Percentiles rank a stretch among this genome's conserved stretches.
These are phyloP conservation scores for Cytospora leucostoma DNA, from an alignment of 2,329 filamentous ascomycete genomes.

Conservation along the genomic window DNA sequence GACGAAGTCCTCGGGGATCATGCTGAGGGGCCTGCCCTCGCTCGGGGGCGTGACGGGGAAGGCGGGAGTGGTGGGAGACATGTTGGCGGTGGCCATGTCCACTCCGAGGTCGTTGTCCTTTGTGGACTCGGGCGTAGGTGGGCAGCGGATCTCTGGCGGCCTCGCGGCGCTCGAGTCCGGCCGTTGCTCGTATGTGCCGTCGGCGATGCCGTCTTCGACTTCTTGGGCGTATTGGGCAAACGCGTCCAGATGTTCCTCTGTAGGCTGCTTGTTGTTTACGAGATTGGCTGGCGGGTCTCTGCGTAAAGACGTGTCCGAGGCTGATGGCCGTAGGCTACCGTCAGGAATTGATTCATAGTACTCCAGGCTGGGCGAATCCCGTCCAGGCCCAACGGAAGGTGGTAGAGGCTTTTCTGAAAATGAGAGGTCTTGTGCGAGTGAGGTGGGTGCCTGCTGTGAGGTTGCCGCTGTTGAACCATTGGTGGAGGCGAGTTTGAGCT, in stretches of 20 bases:
- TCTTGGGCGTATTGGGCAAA: constrained; percentile 24
- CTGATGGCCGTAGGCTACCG: constrained; percentile 36
- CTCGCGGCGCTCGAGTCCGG: constrained; percentile 17
- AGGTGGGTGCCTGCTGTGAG: constrained; percentile 25
- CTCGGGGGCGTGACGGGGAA: constrained; percentile 44
- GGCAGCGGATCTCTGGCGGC: constrained; percentile 36
- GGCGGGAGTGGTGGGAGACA: constrained; percentile 49
- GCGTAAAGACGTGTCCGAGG: constrained; percentile 28
- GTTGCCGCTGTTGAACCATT: constrained; percentile 52
- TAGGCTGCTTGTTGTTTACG: constrained; percentile 31
- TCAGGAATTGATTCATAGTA: constrained; percentile 32
- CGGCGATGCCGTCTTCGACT: constrained; percentile 21
- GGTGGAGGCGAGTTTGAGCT: constrained; percentile 51
- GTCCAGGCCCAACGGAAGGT: neutral
- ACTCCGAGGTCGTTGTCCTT: constrained; percentile 35
- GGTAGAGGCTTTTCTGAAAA: constrained; percentile 29
- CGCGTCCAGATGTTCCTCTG: constrained; percentile 14
- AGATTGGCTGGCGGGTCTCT: constrained; percentile 22
- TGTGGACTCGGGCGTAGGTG: constrained; percentile 53
- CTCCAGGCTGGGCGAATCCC: constrained; percentile 27
- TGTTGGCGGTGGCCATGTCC: constrained; percentile 31
- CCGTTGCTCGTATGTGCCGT: constrained; percentile 19
- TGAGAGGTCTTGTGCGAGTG: constrained; percentile 29
- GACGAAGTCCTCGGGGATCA: constrained; percentile 22
- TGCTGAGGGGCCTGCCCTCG: constrained; percentile 24